phyloP scores from a whole-genome alignment of 768 basidiomycete species.

The Nidularia sp. region DNA sequence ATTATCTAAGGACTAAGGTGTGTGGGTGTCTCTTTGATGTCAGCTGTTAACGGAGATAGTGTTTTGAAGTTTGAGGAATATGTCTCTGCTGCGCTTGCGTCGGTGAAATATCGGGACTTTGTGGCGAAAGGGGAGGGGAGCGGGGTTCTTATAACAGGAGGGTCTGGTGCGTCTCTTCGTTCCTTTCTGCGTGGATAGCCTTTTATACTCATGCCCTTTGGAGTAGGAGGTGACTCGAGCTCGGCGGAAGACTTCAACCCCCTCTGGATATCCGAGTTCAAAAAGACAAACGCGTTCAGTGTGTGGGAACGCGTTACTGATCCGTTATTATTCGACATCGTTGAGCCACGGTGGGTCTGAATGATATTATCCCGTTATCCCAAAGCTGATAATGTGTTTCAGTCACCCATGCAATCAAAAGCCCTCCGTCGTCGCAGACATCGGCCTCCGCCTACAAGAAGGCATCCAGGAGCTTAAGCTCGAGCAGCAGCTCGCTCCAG shows the following conservation, averaged over 20 bases:
- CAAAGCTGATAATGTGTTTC: neutral
- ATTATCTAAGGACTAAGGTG: constrained; percentile 87
- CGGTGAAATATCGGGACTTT: constrained; percentile 90
- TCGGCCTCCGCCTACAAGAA: constrained; percentile 88
- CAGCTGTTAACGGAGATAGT: neutral
- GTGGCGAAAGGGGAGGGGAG: constrained; percentile 59
- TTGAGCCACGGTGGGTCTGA: constrained; percentile 75
- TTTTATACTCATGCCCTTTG: neutral
- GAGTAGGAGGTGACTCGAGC: constrained; percentile 48
- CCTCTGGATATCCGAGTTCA: constrained; percentile 86
- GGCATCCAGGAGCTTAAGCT: constrained; percentile 92
- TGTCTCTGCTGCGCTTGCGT: constrained; percentile 80
- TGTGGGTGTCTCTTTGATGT: neutral
- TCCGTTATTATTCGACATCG: constrained; percentile 89
- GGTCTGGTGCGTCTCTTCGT: constrained; percentile 33
- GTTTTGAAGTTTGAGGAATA: constrained; percentile 80
- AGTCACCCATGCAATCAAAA: constrained; percentile 95
- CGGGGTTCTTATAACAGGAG: constrained; percentile 67
- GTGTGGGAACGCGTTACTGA: constrained; percentile 92
- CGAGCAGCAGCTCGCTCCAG: constrained; percentile 91
- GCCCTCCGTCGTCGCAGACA: constrained; percentile 84
- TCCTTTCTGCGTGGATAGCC: neutral
- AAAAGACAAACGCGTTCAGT: constrained; percentile 79
- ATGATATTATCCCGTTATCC: neutral
- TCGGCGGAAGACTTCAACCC: constrained; percentile 81